Evolutionary conservation across 495 filamentous ascomycete genomes (phyloP), one percentile per base, ranked within the genome.

Genomic region (Aspergillus sclerotioniger): DNA sequence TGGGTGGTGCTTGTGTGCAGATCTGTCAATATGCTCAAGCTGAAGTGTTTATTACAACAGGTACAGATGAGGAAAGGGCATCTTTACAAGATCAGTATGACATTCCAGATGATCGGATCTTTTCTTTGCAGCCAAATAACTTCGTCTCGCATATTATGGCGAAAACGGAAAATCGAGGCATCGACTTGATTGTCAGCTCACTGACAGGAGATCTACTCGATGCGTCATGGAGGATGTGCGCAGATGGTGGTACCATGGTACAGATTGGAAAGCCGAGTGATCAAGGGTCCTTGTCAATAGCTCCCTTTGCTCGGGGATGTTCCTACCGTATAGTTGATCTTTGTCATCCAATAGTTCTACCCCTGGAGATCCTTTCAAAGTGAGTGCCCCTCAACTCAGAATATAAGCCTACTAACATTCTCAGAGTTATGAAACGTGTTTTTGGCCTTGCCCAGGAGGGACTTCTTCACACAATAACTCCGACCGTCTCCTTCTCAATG

Each of bases 1-100:
- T 76, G 10, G 79, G 79, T 5, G 67, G 77, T 52, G 73, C 73
- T 19, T 65, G 69, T 3, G 71, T 80, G 19, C 64, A 71, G 41
- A 37, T 79, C 19, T 68, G 71, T 4, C 63, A 63, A 31, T 51
- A 62, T 37, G 51, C 71, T 16, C 70, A 68, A 13, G 74, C 71
- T 1, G 56, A 67, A 20, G 68, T 77, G 8, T 76, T 64, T 58
- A 58, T 66, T 1, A 72, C 67, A 9, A 68, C 86, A 1, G 77
- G 85, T 0, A 73, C 58, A 0, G 53, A 70, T 0, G 69, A 74
- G 29, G 80, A 84, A 62, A 57, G 68, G 0, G 15, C 67, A 0
- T 71, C 76, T 25, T 62, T 84, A 1, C 47, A n/a, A n/a, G n/a
- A 59, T 3, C 51, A 65, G n/a, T 70, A 54, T 41, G 56, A 57